A percentile compares a stretch with the other conserved stretches of the same genome.
Conservation (phyloP, 2,329 filamentous ascomycete genomes). For the Ceratocystis papillata region DNA sequence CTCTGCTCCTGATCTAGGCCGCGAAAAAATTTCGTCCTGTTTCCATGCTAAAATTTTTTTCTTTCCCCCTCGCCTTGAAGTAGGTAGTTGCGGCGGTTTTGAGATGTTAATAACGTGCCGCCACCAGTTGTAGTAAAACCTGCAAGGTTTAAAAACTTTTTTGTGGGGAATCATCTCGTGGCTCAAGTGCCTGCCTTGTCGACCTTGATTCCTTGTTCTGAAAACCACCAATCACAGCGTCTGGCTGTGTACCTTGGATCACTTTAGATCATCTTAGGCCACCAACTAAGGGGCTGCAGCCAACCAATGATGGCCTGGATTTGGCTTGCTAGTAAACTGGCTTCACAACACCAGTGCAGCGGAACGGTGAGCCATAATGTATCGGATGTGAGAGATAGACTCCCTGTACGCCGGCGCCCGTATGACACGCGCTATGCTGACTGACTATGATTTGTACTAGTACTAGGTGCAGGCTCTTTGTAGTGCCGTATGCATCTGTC, state of each 20-base stretch:
- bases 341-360: too few relatives aligned
- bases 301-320: background rate
- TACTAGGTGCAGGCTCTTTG: background rate
- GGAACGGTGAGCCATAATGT: background rate
- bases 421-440: background rate
- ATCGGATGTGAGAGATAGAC: background rate
- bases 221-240: conserved; percentile 1
- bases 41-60: conserved; percentile 4
- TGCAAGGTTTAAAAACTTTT: conserved; percentile 16
- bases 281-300: background rate
- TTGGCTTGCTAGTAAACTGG: background rate
- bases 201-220: background rate
- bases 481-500: too few relatives aligned
- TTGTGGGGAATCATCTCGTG: conserved; percentile 17
- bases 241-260: background rate
- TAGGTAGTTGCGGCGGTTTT: background rate
- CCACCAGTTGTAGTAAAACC: background rate
- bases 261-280: background rate
- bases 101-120: conserved; percentile 5
- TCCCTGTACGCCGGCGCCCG: background rate
- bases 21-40: background rate
- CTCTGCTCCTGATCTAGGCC: background rate
- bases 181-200: conserved; percentile 12
- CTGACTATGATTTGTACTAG: background rate
- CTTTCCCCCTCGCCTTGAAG: background rate